Percentiles rank a stretch among this genome's conserved stretches.
phyloP scores from a whole-genome alignment of 495 filamentous ascomycete genomes.

The Talaromyces wortmannii region DNA sequence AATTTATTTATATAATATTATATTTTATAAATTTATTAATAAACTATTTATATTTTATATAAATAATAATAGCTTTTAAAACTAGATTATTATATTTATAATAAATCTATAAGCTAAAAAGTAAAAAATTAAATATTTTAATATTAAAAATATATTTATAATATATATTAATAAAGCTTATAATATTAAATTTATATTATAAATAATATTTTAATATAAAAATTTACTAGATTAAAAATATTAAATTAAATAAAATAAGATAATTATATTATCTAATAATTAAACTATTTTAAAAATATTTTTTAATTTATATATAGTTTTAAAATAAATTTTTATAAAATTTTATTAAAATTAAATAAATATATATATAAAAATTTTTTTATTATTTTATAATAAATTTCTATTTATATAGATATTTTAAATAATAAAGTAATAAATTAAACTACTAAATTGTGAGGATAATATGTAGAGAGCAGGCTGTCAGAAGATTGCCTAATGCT shows the following conservation, averaged over 20 bases:
- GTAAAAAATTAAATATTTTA: neutral
- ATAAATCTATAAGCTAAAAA: neutral
- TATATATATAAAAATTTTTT: neutral
- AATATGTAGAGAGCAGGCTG: too few relatives aligned
- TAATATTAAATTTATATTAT: neutral
- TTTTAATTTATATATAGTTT: neutral
- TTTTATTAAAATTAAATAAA: neutral
- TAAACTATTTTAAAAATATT: neutral
- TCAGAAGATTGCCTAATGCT: too few relatives aligned
- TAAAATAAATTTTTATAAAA: neutral
- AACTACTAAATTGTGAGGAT: too few relatives aligned
- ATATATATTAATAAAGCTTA: neutral
- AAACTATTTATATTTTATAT: neutral
- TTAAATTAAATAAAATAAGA: neutral
- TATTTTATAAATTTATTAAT: neutral
- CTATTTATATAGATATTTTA: too few relatives aligned
- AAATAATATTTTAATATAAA: neutral
- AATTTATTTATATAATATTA: neutral
- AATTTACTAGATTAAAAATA: neutral
- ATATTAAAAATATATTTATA: neutral
- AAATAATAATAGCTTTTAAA: neutral
- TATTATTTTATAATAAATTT: too few relatives aligned
- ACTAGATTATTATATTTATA: neutral
- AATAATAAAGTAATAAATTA: too few relatives aligned
- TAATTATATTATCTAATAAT: neutral